These are phyloP conservation scores for Endocalyx cinctus DNA, from an alignment of 2,329 filamentous ascomycete species.

Conservation along the genomic window DNA sequence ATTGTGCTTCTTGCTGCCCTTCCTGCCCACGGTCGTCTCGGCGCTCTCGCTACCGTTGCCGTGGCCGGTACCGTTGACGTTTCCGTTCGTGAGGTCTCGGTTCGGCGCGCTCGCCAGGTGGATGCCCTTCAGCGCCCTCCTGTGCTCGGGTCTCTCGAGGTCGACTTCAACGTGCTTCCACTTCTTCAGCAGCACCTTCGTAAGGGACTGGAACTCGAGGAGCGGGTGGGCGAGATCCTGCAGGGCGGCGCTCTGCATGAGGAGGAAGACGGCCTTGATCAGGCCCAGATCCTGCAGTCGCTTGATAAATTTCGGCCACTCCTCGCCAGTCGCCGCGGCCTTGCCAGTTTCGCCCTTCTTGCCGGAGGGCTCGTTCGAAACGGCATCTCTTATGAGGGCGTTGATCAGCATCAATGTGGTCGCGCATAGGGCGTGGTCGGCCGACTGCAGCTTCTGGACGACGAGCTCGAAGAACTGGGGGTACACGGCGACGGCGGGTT, in stretches of 20 bases:
- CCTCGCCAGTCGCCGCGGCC: slow-evolving; percentile 54
- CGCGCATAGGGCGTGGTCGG: slow-evolving; percentile 91
- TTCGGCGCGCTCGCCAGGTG: slow-evolving; percentile 74
- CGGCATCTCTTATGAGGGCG: slow-evolving; percentile 85
- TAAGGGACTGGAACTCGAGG: slow-evolving; percentile 88
- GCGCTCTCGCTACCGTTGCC: slow-evolving; percentile 32
- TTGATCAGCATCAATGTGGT: slow-evolving; percentile 96
- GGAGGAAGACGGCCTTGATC: slow-evolving; percentile 82
- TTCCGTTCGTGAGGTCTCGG: slow-evolving; percentile 23
- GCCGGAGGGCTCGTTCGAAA: slow-evolving; percentile 63
- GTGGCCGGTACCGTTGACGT: slow-evolving; percentile 20
- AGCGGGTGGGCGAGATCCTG: slow-evolving; percentile 87
- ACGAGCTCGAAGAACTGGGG: slow-evolving; percentile 94
- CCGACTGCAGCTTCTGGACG: slow-evolving; percentile 84
- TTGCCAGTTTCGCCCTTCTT: slow-evolving; percentile 41
- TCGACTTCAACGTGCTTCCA: slow-evolving; percentile 87
- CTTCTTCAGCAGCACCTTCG: slow-evolving; percentile 79
- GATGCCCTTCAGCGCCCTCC: slow-evolving; percentile 78
- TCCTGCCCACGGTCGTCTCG: slow-evolving; percentile 43
- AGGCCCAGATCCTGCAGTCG: slow-evolving; percentile 86
- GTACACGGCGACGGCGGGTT: slow-evolving; percentile 85
- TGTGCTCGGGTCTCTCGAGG: slow-evolving; percentile 80
- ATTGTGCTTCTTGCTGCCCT: slow-evolving; percentile 68
- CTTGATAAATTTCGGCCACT: slow-evolving; percentile 96
- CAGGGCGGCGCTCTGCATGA: slow-evolving; percentile 92